Conservation (phyloP, 2,329 filamentous ascomycete genomes). For the Colletotrichum paranaense region DNA sequence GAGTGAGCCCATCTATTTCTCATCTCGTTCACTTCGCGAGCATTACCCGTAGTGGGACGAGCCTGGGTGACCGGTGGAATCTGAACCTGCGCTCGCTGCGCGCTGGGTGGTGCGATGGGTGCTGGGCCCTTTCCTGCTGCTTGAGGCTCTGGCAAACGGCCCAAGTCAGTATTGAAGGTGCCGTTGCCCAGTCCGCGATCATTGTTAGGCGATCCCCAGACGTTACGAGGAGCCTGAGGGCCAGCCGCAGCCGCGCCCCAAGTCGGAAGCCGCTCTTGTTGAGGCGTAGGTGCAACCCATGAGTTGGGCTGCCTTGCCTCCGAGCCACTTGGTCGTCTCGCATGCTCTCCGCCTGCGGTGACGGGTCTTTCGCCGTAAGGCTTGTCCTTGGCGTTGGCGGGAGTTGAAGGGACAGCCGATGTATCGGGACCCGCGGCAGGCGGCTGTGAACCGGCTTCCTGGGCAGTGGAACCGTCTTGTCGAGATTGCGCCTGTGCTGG, state of each 20-base stretch:
- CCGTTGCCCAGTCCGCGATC: slow-evolving; percentile 81
- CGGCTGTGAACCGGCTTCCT: slow-evolving; percentile 24
- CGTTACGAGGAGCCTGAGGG: slow-evolving; percentile 65
- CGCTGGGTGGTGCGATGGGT: slow-evolving; percentile 55
- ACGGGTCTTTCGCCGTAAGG: slow-evolving; percentile 17
- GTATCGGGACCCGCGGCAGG: slow-evolving; percentile 15
- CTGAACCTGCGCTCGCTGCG: slow-evolving; percentile 33
- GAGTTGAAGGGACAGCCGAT: slow-evolving; percentile 3
- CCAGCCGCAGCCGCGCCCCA: slow-evolving; percentile 58
- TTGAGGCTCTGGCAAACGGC: slow-evolving; percentile 55
- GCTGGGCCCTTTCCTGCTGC: slow-evolving; percentile 54
- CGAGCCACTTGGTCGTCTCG: slow-evolving; percentile 38
- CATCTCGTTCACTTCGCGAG: slow-evolving; percentile 31
- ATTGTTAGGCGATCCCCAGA: slow-evolving; percentile 81
- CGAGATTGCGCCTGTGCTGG: slow-evolving; percentile 37
- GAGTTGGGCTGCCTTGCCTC: slow-evolving; percentile 38
- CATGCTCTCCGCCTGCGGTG: slow-evolving; percentile 10
- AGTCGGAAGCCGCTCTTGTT: slow-evolving; percentile 60
- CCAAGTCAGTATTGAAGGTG: slow-evolving; percentile 75
- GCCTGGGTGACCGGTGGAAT: slow-evolving; percentile 8
- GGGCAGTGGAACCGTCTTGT: slow-evolving; percentile 31
- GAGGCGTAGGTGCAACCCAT: slow-evolving; percentile 37
- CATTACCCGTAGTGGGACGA: slow-evolving; percentile 5
- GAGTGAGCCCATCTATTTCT: slow-evolving; percentile 55
- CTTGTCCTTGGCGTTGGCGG: slow-evolving; percentile 12